Conservation (phyloP, 352 stramenopile genomes). For the Phytophthora meadii region DNA sequence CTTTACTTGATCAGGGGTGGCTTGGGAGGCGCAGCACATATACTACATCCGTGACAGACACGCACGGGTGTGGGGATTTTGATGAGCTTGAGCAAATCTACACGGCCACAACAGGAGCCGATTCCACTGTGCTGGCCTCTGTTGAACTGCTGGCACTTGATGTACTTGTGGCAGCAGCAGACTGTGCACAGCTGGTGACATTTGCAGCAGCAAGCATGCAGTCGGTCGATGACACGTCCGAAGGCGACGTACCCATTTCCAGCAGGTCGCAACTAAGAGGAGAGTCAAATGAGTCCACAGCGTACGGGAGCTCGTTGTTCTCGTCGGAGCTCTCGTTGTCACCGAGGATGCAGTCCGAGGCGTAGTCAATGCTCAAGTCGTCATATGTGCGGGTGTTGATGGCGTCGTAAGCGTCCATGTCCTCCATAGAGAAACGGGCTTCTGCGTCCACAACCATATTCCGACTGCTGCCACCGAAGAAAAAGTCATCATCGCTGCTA, state of each 20-base stretch:
- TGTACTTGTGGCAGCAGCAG: slow-evolving; percentile 7
- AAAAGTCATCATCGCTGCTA: slow-evolving; percentile 64
- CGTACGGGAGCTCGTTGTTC: slow-evolving; percentile 69
- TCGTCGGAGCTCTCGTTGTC: slow-evolving; percentile 60
- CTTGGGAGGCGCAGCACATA: slow-evolving; percentile 22
- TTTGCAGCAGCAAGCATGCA: slow-evolving; percentile 56
- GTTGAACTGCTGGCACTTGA: slow-evolving; percentile 24
- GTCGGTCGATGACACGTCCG: slow-evolving; percentile 62
- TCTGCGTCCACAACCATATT: slow-evolving; percentile 60
- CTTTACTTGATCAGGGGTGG: slow-evolving; percentile 21
- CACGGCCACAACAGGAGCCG: slow-evolving; percentile 30
- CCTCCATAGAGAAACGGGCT: slow-evolving; percentile 70
- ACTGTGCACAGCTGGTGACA: slow-evolving; percentile 32
- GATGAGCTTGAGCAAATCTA: slow-evolving; percentile 17
- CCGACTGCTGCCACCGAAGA: slow-evolving; percentile 45
- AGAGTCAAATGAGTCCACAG: slow-evolving; percentile 67
- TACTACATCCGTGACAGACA: slow-evolving; percentile 32
- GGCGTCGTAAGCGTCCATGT: slow-evolving; percentile 79
- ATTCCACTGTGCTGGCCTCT: slow-evolving; percentile 23
- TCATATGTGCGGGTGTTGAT: slow-evolving; percentile 62
- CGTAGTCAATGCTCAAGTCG: slow-evolving; percentile 71
- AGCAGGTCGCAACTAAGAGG: slow-evolving; percentile 52
- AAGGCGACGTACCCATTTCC: slow-evolving; percentile 76
- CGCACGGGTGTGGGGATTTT: slow-evolving; percentile 14
- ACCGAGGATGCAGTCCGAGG: slow-evolving; percentile 71